Conservation (phyloP, 140 eudicot genomes). For the Senecio squalidus region DNA sequence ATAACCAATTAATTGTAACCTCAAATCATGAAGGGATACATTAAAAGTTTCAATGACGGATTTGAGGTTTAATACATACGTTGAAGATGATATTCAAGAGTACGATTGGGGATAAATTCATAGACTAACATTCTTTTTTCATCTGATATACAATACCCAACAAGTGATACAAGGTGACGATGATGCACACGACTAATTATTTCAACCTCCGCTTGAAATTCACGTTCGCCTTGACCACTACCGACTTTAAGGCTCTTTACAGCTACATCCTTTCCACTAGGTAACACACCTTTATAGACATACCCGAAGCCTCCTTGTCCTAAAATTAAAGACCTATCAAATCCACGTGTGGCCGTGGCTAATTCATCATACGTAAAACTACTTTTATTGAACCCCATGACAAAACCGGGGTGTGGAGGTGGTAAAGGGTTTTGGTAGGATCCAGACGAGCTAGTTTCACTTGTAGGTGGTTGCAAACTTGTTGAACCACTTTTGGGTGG, state of each 20-base stretch:
- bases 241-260: slow-evolving; percentile 49
- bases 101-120: slow-evolving; percentile 38
- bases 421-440: slow-evolving; percentile 31
- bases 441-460: slow-evolving; percentile 36
- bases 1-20: not conserved
- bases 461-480: slow-evolving; percentile 31
- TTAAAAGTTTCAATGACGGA: not conserved
- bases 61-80: slow-evolving; percentile 22
- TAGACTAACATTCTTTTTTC: slow-evolving; percentile 50
- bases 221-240: slow-evolving; percentile 64
- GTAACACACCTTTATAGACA: slow-evolving; percentile 52
- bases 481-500: slow-evolving; percentile 22
- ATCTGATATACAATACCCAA: slow-evolving; percentile 50
- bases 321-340: slow-evolving; percentile 30
- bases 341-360: slow-evolving; percentile 41
- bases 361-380: slow-evolving; percentile 50
- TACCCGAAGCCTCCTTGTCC: slow-evolving; percentile 69
- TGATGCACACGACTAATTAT: slow-evolving; percentile 65
- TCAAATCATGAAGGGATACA: not conserved
- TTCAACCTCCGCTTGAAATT: slow-evolving; percentile 64
- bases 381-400: slow-evolving; percentile 46
- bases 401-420: slow-evolving; percentile 48
- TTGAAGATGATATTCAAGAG: slow-evolving; percentile 55
- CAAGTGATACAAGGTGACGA: slow-evolving; percentile 55
- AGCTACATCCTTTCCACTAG: slow-evolving; percentile 51